Conservation (phyloP, 345 rosid genomes). For the Boechera retrofracta region DNA sequence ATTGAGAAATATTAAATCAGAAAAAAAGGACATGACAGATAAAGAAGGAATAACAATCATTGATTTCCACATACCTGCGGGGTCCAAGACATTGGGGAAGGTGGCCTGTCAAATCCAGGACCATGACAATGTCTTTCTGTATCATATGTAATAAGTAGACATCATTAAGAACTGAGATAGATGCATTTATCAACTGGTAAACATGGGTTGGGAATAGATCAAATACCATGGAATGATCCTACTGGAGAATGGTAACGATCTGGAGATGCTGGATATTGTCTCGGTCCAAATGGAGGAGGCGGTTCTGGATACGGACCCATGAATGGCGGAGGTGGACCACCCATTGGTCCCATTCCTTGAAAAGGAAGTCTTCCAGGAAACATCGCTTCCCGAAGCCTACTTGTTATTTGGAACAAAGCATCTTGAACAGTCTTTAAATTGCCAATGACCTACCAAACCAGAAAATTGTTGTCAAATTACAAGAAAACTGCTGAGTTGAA, state of each 20-base stretch:
- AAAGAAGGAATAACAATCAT: neutral
- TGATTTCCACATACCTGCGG: slow-evolving; percentile 57
- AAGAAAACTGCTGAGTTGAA: neutral
- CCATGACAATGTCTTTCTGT: slow-evolving; percentile 68
- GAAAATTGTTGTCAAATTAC: neutral
- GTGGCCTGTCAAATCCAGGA: slow-evolving; percentile 66
- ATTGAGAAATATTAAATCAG: slow-evolving; percentile 13
- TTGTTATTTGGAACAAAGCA: slow-evolving; percentile 76
- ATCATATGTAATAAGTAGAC: slow-evolving; percentile 47
- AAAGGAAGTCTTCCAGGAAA: slow-evolving; percentile 61
- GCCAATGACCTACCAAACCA: slow-evolving; percentile 65
- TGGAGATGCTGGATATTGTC: slow-evolving; percentile 67
- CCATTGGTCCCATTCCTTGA: slow-evolving; percentile 38
- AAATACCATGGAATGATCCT: slow-evolving; percentile 58
- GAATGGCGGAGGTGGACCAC: slow-evolving; percentile 57
- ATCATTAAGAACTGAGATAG: slow-evolving; percentile 44
- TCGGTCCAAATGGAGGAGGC: slow-evolving; percentile 74
- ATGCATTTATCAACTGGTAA: slow-evolving; percentile 49
- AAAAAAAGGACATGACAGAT: slow-evolving; percentile 5
- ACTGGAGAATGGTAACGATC: slow-evolving; percentile 62
- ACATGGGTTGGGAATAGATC: slow-evolving; percentile 49
- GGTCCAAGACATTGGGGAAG: slow-evolving; percentile 80
- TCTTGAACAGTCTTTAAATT: slow-evolving; percentile 72
- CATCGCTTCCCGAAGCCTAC: slow-evolving; percentile 69
- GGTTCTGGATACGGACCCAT: slow-evolving; percentile 71